These are phyloP conservation scores for Mayamaea pseudoterrestris DNA, from an alignment of 108 stramenopile species.

Conservation along the genomic window DNA sequence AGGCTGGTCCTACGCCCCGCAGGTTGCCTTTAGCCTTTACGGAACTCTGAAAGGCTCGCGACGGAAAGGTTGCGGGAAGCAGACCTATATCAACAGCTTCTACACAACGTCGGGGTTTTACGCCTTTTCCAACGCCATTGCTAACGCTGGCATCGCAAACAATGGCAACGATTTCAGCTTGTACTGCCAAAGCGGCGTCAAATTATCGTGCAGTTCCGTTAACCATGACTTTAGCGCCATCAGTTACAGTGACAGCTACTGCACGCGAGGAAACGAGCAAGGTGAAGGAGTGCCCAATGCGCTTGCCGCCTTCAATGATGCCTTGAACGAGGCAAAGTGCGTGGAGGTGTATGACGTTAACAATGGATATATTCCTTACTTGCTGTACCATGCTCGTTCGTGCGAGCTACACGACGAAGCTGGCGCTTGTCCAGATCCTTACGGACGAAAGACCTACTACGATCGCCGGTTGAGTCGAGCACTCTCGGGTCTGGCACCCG, in stretches of 20 bases:
- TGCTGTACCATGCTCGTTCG: not conserved
- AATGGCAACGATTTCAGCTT: not conserved
- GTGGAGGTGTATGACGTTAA: not conserved
- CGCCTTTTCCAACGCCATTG: not conserved
- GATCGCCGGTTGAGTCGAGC: too few relatives aligned
- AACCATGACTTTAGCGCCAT: not conserved
- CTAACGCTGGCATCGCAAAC: too few relatives aligned
- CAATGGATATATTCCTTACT: not conserved
- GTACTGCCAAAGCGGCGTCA: not conserved
- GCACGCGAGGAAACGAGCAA: not conserved
- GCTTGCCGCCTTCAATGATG: not conserved
- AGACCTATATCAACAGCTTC: slow-evolving; percentile 17
- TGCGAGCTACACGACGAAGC: not conserved
- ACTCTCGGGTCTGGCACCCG: too few relatives aligned
- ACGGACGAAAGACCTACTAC: not conserved
- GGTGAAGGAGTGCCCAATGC: not conserved
- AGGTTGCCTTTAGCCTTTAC: slow-evolving; percentile 45
- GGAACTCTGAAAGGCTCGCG: slow-evolving; percentile 21
- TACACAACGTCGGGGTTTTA: not conserved
- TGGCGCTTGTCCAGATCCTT: not conserved
- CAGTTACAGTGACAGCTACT: not conserved
- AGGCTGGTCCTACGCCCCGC: slow-evolving; percentile 29
- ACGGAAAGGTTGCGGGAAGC: slow-evolving; percentile 6
- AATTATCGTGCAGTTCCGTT: not conserved
- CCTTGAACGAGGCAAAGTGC: not conserved